Base-by-base conservation (phyloP, 441 rosid genomes). In the Omphalea diandra region DNA sequence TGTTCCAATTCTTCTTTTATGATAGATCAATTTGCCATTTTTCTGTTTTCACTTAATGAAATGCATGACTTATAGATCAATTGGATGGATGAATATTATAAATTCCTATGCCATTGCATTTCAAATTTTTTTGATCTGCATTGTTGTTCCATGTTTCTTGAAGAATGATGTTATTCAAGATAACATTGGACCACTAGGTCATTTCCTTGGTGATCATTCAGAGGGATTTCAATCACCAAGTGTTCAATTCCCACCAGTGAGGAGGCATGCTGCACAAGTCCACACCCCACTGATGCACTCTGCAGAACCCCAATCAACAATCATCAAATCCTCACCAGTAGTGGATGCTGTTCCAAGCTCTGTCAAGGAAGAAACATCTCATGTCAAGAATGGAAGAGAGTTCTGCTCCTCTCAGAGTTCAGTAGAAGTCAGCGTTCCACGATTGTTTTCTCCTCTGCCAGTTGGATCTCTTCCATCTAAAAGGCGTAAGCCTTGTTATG, bases 401-500 rank as follows among this genome's bases (percentile, higher is more conserved):
- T 8, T 52, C 22, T 8, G 14, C 50, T 55, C 69, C 11, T 32
- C 69, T 22, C 40, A 46, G 22, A 26, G 26, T 14, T 55, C 73
- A 18, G 68, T 57, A 46, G 67, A 50, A 72, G 44, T 35, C 41
- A 27, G 24, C 40, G 35, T 54, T 52, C 56, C 9, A n/a, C 50
- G 20, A 8, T 18, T 59, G 31, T 31, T 31, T 33, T 26, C 67
- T 9, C 65, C 50, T 8, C 35, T 43, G 36, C 5, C 58, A 15
- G 59, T 60, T 47, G 40, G 61, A 15, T 24, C 68, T 26, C 52
- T 5, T 35, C 61, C 54, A 15, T 5, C 6, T 11, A 40, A 3
- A 18, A 60, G 59, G 32, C 62, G 55, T 5, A 67, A 41, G 36
- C 76, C 78, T 55, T 78, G 70, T 29, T 70, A 74, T 50, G 81